These are phyloP conservation scores for Mesotaenium endlicherianum DNA, from an alignment of 139 green algal genomes.

Conservation along the genomic window DNA sequence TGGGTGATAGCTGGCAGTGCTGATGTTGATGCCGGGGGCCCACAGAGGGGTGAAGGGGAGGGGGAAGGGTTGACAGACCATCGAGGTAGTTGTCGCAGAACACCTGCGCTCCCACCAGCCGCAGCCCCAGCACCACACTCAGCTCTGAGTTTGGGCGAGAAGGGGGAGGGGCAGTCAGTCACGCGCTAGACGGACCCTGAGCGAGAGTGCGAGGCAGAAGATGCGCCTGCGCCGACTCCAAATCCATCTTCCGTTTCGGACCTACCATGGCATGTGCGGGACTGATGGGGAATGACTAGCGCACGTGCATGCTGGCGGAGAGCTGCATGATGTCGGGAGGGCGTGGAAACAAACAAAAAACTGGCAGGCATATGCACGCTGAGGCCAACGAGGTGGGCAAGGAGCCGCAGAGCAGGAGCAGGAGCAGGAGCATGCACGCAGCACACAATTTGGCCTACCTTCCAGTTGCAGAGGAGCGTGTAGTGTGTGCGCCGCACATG, in stretches of 20 bases:
- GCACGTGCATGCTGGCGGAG: not conserved
- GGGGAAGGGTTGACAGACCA: conserved; percentile 53
- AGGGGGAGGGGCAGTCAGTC: not conserved
- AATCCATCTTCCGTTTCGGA: not conserved
- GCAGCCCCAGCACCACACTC: not conserved
- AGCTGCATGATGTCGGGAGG: not conserved
- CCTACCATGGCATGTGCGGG: not conserved
- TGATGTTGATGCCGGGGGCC: too few relatives aligned
- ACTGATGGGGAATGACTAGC: not conserved
- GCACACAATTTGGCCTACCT: conserved; percentile 47
- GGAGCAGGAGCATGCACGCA: not conserved
- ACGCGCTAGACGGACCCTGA: not conserved
- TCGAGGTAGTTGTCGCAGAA: conserved; percentile 72
- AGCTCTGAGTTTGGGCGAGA: not conserved
- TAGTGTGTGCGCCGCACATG: not conserved
- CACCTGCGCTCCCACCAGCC: not conserved
- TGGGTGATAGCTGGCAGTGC: too few relatives aligned
- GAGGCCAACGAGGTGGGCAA: not conserved
- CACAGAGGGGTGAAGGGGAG: not conserved
- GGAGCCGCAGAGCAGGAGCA: not conserved
- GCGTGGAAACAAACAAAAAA: not conserved
- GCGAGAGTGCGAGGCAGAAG: not conserved
- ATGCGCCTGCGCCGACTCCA: not conserved
- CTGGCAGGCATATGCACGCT: not conserved
- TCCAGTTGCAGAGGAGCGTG: conserved; percentile 67